Evolutionary conservation across 2,329 filamentous ascomycete species (phyloP).

Genomic region (Leptographium lundbergii): DNA sequence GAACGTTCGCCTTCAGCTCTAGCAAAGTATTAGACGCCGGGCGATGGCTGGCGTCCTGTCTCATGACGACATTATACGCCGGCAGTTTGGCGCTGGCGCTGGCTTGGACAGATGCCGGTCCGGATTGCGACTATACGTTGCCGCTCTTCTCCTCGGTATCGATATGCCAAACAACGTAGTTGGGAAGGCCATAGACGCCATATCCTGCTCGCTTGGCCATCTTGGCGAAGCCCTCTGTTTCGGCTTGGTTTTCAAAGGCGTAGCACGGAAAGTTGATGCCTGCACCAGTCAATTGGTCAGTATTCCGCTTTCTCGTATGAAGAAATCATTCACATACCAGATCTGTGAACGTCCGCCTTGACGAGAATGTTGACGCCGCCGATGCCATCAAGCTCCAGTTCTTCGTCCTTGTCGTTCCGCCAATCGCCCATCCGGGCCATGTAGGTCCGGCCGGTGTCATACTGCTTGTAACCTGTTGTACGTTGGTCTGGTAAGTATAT

Average conservation of each 20-base stretch:
- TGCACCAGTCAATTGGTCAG: conserved; percentile 20
- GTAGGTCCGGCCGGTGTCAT: conserved; percentile 77
- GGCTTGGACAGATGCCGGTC: background rate
- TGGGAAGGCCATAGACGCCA: conserved; percentile 80
- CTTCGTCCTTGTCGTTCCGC: conserved; percentile 81
- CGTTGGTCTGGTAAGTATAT: background rate
- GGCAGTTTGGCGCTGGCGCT: background rate
- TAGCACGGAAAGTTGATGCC: conserved; percentile 97
- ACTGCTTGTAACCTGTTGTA: conserved; percentile 76
- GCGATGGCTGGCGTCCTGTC: background rate
- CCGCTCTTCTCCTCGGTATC: conserved; percentile 91
- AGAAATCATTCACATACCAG: conserved; percentile 43
- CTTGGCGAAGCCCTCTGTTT: conserved; percentile 96
- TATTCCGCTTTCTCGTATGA: background rate
- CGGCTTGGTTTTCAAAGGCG: conserved; percentile 95
- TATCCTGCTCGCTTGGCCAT: conserved; percentile 97
- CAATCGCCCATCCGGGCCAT: conserved; percentile 89
- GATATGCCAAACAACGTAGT: conserved; percentile 98
- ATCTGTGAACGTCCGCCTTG: conserved; percentile 93
- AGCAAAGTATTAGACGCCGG: background rate
- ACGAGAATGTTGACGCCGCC: conserved; percentile 96
- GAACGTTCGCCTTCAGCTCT: background rate
- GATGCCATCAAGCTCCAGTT: conserved; percentile 87
- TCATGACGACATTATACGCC: background rate
- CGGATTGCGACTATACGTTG: conserved; percentile 33